Conservation (phyloP, 441 rosid species). For the Pelargonium fulgidum region DNA sequence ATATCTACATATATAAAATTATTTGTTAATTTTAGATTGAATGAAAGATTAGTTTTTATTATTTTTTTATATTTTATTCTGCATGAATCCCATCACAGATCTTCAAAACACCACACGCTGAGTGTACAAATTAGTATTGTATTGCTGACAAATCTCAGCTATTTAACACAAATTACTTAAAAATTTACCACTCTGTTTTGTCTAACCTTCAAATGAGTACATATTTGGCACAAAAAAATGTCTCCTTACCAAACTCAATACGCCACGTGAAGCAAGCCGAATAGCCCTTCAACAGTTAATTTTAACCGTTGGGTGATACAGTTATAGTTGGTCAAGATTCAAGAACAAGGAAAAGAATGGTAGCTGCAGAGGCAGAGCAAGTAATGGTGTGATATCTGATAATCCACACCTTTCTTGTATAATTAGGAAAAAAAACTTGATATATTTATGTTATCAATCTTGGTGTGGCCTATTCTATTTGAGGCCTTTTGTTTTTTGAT, state of each 20-base stretch:
- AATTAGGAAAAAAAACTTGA: too few relatives aligned
- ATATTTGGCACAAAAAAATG: background rate
- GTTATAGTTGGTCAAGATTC: background rate
- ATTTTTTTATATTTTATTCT: background rate
- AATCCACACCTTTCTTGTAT: background rate
- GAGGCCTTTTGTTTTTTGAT: background rate
- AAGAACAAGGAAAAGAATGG: background rate
- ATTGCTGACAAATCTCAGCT: background rate
- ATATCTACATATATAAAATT: too few relatives aligned
- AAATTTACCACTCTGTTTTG: slow-evolving; percentile 45
- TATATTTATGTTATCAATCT: background rate
- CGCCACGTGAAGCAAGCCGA: slow-evolving; percentile 9
- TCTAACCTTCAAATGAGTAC: slow-evolving; percentile 22
- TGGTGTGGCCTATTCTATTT: background rate
- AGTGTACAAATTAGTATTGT: background rate
- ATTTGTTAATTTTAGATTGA: too few relatives aligned
- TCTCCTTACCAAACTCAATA: background rate
- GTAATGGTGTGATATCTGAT: background rate
- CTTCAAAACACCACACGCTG: background rate
- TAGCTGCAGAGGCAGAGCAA: slow-evolving; percentile 4
- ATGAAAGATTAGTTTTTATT: background rate
- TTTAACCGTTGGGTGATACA: background rate
- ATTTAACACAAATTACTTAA: too few relatives aligned
- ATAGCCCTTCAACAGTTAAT: slow-evolving; percentile 15
- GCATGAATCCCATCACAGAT: background rate